phyloP scores from a whole-genome alignment of 2,329 filamentous ascomycete genomes.

The Madurella fahalii region DNA sequence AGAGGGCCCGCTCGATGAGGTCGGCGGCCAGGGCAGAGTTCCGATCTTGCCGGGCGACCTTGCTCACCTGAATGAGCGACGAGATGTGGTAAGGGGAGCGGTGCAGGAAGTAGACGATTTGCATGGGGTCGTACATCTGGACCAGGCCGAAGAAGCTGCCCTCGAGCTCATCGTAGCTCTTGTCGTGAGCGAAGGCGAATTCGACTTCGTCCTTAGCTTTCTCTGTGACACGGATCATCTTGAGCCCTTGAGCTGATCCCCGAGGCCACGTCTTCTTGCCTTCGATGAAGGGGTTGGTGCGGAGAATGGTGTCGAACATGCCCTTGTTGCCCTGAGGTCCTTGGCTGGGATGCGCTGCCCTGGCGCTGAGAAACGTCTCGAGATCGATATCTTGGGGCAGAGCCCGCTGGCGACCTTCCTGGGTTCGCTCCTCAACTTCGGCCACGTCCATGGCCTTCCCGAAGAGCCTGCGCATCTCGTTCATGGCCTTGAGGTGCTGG shows the following conservation, averaged over 20 bases:
- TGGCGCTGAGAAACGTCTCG: slow-evolving; percentile 46
- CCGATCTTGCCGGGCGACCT: slow-evolving; percentile 85
- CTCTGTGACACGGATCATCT: slow-evolving; percentile 62
- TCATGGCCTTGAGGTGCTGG: slow-evolving; percentile 75
- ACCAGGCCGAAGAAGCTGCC: slow-evolving; percentile 72
- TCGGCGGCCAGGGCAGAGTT: slow-evolving; percentile 84
- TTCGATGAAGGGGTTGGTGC: slow-evolving; percentile 79
- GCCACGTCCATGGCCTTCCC: slow-evolving; percentile 54
- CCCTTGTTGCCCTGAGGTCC: slow-evolving; percentile 59
- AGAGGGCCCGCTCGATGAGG: slow-evolving; percentile 83
- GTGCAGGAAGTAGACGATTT: slow-evolving; percentile 71
- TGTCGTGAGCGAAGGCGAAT: slow-evolving; percentile 75
- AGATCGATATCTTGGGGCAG: slow-evolving; percentile 51
- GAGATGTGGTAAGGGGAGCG: slow-evolving; percentile 86
- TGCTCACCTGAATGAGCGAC: slow-evolving; percentile 87
- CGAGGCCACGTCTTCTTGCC: slow-evolving; percentile 85
- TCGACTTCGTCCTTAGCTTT: slow-evolving; percentile 49
- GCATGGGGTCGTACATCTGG: slow-evolving; percentile 78
- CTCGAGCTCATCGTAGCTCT: slow-evolving; percentile 70
- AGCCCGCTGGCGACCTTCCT: slow-evolving; percentile 36
- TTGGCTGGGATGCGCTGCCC: slow-evolving; percentile 19
- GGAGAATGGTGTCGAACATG: slow-evolving; percentile 66
- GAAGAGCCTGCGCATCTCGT: slow-evolving; percentile 76
- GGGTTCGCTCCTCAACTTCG: slow-evolving; percentile 45
- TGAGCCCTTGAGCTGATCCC: slow-evolving; percentile 72